Percentiles rank a stretch among this genome's conserved stretches.
Conservation (phyloP, 139 green algal genomes). For the Chlorella sp. region DNA sequence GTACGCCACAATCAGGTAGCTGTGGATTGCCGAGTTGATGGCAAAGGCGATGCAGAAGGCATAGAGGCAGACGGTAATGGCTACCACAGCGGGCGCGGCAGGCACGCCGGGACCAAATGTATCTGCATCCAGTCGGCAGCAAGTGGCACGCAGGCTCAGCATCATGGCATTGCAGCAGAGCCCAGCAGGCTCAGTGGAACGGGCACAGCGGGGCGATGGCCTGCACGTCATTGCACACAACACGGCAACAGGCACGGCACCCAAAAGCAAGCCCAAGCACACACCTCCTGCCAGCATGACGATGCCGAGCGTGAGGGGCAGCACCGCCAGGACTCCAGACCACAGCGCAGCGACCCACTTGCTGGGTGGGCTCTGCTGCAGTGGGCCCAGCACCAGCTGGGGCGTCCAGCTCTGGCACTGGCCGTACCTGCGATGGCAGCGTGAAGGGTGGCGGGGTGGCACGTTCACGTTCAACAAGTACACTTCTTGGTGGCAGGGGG, state of each 20-base stretch:
- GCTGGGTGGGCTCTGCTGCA: slow-evolving; percentile 83
- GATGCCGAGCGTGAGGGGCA: slow-evolving; percentile 63
- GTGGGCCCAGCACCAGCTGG: slow-evolving; percentile 74
- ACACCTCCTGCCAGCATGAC: slow-evolving; percentile 60
- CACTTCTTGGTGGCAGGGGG: too few relatives aligned
- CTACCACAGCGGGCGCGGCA: slow-evolving; percentile 11
- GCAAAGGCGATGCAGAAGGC: slow-evolving; percentile 88
- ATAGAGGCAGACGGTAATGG: slow-evolving; percentile 60
- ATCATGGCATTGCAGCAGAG: background rate
- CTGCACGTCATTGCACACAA: background rate
- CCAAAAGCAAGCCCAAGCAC: background rate
- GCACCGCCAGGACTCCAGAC: slow-evolving; percentile 63
- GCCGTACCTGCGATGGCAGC: slow-evolving; percentile 47
- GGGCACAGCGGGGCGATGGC: too few relatives aligned
- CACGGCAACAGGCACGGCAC: background rate
- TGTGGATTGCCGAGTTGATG: slow-evolving; percentile 87
- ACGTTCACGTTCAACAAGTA: too few relatives aligned
- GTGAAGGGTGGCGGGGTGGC: too few relatives aligned
- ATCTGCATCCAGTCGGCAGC: slow-evolving; percentile 7
- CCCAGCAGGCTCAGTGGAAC: too few relatives aligned
- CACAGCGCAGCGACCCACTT: slow-evolving; percentile 78
- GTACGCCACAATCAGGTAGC: slow-evolving; percentile 87
- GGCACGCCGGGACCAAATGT: slow-evolving; percentile 52
- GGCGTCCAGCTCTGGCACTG: slow-evolving; percentile 87
- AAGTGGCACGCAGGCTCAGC: background rate